Evolutionary conservation across 768 basidiomycete species (phyloP), one percentile per base, ranked within the genome.

Genomic region (Tulasnella sp.): DNA sequence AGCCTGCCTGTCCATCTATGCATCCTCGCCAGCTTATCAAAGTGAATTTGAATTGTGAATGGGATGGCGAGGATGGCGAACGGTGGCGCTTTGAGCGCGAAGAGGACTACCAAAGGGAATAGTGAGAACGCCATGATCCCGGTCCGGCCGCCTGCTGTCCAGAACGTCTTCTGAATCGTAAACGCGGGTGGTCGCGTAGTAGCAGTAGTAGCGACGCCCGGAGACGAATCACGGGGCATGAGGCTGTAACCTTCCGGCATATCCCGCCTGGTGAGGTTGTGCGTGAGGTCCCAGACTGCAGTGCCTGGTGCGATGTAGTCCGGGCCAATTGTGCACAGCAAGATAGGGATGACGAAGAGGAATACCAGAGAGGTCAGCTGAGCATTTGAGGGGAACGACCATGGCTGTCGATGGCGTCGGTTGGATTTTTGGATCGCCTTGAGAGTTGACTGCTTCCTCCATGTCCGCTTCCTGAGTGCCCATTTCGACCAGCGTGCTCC

Each of bases 41-140:
- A 84, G 64, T 80, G 78, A n/a, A 87, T 63, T 56, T 85, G 80
- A 42, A 78, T 76, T 59, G 80, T 72, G 62, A 77, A 78, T 0
- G 81, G 76, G 54, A 82, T 69, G 49, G 87, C 79, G 64, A 87
- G 79, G 50, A 87, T 65, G 58, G 86, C 85, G 65, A 87, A 83
- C 0, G 87, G 84, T 10, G 81, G 78, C 29, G 76, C 76, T 67
- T 82, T 90, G 68, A 90, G 75, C 8, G 82, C 84, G 62, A 87
- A 76, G 12, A 85, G 73, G 60, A 87, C 72, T 56, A 80, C 82
- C 7, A 89, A 74, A 0, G 87, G 87, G 49, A 86, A 72, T 27
- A 87, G 74, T 1, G 84, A 79, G 65, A 87, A 88, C 1, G 84
- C 79, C 41, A 87, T 81, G 58, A 84, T 72, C 0, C 87, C 87